phyloP scores from a whole-genome alignment of 2,329 filamentous ascomycete genomes.

The Mycosphaerelloides madeirae region DNA sequence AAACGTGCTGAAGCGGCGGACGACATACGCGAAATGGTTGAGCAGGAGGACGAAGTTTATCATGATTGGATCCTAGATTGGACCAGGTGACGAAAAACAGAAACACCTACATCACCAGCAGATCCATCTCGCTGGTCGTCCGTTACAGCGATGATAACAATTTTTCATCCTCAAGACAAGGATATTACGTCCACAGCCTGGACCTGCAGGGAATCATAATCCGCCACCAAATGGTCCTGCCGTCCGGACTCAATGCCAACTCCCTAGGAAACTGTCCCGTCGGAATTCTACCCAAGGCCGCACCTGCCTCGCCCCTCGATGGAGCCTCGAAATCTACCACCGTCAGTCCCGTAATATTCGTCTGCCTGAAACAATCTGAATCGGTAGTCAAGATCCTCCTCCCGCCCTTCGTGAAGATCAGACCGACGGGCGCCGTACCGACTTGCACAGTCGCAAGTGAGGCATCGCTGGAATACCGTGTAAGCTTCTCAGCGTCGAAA shows the following conservation, averaged over 20 bases:
- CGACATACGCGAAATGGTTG: too few relatives aligned
- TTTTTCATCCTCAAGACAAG: neutral
- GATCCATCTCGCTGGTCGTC: too few relatives aligned
- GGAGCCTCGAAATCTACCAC: neutral
- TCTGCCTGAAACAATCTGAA: neutral
- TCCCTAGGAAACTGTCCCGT: neutral
- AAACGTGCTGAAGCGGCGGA: too few relatives aligned
- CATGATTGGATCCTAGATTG: too few relatives aligned
- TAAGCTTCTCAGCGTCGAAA: neutral
- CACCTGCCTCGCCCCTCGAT: neutral
- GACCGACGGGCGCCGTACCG: neutral
- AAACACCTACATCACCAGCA: too few relatives aligned
- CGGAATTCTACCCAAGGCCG: neutral
- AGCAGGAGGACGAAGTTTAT: too few relatives aligned
- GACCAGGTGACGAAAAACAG: too few relatives aligned
- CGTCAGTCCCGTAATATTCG: neutral
- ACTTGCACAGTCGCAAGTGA: neutral
- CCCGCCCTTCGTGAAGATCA: neutral
- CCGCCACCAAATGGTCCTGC: neutral
- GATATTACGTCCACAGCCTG: neutral
- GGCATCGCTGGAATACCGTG: neutral
- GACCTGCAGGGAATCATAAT: neutral
- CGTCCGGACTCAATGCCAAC: neutral
- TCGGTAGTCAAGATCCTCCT: neutral
- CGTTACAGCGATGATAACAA: too few relatives aligned